These are phyloP conservation scores for Trypanosoma avium DNA, from an alignment of 208 protist species.

Conservation along the genomic window DNA sequence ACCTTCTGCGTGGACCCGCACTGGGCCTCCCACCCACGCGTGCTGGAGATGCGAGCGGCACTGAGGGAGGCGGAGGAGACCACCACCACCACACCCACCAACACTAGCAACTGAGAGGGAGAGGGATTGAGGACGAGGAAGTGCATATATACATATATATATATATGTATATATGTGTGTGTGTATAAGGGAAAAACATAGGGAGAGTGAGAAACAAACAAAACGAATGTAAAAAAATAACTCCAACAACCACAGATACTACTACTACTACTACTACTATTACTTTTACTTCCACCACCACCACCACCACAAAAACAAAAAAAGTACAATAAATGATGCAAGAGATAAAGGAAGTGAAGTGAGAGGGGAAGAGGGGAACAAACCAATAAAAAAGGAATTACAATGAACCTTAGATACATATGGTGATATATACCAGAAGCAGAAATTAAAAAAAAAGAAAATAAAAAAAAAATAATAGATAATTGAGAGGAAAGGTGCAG, in stretches of 20 bases:
- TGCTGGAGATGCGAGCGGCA: conserved; percentile 40
- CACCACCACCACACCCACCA: background rate
- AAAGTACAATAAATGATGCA: too few relatives aligned
- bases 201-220: background rate
- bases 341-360: background rate
- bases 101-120: too few relatives aligned
- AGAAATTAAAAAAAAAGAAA: background rate
- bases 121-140: too few relatives aligned
- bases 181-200: background rate
- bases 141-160: conserved; percentile 1
- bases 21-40: conserved; percentile 50
- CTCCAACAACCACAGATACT: too few relatives aligned
- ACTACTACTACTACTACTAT: too few relatives aligned
- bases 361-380: background rate
- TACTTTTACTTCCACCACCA: too few relatives aligned
- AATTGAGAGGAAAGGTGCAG: background rate
- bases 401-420: background rate
- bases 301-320: too few relatives aligned
- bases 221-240: too few relatives aligned
- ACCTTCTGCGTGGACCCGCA: conserved; percentile 40
- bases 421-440: background rate
- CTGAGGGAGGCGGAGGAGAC: conserved; percentile 23
- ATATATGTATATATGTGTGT: background rate
- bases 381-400: background rate
- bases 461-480: background rate